A percentile compares a stretch with the other conserved stretches of the same genome.
Conservation (phyloP, 2,329 filamentous ascomycete species). For the Bipolaris gigantea region DNA sequence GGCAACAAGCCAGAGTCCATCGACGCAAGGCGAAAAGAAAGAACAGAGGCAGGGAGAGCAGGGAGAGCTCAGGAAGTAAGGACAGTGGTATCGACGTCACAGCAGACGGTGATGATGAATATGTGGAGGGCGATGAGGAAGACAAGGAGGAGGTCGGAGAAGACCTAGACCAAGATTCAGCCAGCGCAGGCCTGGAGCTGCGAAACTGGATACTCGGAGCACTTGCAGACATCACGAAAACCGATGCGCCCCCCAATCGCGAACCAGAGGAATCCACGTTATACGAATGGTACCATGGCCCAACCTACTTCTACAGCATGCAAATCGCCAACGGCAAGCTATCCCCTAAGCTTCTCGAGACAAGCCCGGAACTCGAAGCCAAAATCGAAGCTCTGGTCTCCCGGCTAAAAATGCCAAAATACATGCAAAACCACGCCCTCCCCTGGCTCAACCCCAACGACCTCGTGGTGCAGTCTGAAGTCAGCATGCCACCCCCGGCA, state of each 20-base stretch:
- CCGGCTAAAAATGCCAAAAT: slow-evolving; percentile 20
- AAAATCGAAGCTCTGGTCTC: slow-evolving; percentile 18
- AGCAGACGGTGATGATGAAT: slow-evolving; percentile 16
- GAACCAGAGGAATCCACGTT: slow-evolving; percentile 17
- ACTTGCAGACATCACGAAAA: slow-evolving; percentile 12
- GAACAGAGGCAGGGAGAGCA: neutral
- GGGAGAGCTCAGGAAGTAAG: slow-evolving; percentile 12
- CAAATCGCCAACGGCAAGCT: slow-evolving; percentile 9
- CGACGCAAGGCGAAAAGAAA: neutral
- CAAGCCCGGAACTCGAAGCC: slow-evolving; percentile 10
- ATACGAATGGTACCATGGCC: slow-evolving; percentile 25
- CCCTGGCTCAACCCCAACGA: slow-evolving; percentile 21
- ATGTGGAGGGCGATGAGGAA: slow-evolving; percentile 7
- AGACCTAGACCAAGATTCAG: slow-evolving; percentile 20
- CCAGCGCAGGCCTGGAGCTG: slow-evolving; percentile 18
- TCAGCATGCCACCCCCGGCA: slow-evolving; percentile 21
- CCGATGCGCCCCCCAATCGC: slow-evolving; percentile 17
- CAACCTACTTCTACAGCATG: slow-evolving; percentile 22
- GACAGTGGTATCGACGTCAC: slow-evolving; percentile 22
- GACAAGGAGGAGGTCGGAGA: slow-evolving; percentile 16
- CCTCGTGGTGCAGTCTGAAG: slow-evolving; percentile 20
- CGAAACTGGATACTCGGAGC: slow-evolving; percentile 20
- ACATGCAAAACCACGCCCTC: slow-evolving; percentile 21
- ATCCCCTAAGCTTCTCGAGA: slow-evolving; percentile 9
- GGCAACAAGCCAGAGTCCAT: slow-evolving; percentile 4